Conservation (phyloP, 805 yeast genomes). For the Zygosaccharomyces bisporus region DNA sequence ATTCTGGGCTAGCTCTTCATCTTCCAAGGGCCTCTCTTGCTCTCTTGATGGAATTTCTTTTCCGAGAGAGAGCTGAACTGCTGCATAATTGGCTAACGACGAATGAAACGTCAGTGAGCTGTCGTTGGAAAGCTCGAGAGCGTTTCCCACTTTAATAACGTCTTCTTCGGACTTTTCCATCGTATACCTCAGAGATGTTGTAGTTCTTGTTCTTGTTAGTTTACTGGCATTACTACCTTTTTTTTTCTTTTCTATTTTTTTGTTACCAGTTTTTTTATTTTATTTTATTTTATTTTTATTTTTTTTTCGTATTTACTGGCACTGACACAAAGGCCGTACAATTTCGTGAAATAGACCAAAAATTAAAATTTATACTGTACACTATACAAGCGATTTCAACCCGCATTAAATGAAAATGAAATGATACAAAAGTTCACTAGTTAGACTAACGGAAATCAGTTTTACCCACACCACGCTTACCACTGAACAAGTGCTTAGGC, state of each 20-base stretch:
- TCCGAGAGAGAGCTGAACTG: not conserved
- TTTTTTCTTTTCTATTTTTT: slow-evolving; percentile 2
- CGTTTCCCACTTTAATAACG: not conserved
- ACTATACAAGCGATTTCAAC: slow-evolving; percentile 1
- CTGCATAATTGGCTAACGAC: not conserved
- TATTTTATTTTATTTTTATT: not conserved
- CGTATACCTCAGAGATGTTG: too few relatives aligned
- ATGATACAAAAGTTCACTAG: not conserved
- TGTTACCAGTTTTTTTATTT: not conserved
- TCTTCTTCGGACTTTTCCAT: not conserved
- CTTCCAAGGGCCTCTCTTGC: not conserved
- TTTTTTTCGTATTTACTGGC: not conserved
- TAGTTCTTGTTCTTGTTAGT: too few relatives aligned
- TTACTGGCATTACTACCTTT: too few relatives aligned
- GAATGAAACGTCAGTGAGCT: slow-evolving; percentile 3
- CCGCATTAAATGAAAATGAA: not conserved
- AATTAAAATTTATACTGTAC: slow-evolving; percentile 1
- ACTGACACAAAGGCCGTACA: slow-evolving; percentile 7
- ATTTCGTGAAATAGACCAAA: not conserved
- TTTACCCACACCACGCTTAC: slow-evolving; percentile 95
- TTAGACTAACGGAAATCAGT: slow-evolving; percentile 71
- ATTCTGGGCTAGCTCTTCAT: not conserved
- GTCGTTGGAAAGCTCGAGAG: slow-evolving; percentile 2
- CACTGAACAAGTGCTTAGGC: slow-evolving; percentile 93
- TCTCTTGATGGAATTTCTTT: not conserved